These are phyloP conservation scores for Tylopilus vinaceipallidus DNA, from an alignment of 768 basidiomycete genomes.

Conservation along the genomic window DNA sequence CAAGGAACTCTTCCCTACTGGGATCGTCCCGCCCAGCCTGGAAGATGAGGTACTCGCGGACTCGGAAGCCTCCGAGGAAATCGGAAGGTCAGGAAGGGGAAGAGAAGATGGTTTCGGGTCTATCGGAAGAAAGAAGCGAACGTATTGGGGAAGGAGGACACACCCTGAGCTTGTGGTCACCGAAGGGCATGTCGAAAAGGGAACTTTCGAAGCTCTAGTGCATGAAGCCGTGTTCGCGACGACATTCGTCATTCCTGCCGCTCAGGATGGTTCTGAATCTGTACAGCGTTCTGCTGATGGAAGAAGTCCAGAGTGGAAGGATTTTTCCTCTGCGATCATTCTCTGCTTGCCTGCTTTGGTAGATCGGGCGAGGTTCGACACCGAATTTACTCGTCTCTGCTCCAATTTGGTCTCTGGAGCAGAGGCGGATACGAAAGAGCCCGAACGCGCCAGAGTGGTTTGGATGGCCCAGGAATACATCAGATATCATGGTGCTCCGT, in stretches of 20 bases:
- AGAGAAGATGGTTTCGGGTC: conserved; percentile 31
- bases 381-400: conserved; percentile 68
- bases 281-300: conserved; percentile 19
- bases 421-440: conserved; percentile 36
- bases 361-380: conserved; percentile 57
- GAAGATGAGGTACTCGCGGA: conserved; percentile 43
- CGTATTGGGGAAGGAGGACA: conserved; percentile 73
- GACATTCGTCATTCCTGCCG: conserved; percentile 42
- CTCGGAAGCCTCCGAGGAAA: conserved; percentile 28
- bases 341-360: conserved; percentile 59
- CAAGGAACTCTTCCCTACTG: conserved; percentile 73
- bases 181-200: conserved; percentile 50
- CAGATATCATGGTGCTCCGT: conserved; percentile 52
- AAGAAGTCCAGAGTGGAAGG: conserved; percentile 48
- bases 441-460: conserved; percentile 44
- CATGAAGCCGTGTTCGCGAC: conserved; percentile 84
- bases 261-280: conserved; percentile 16
- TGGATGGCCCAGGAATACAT: conserved; percentile 73
- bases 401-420: conserved; percentile 62
- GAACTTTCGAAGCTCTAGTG: conserved; percentile 73
- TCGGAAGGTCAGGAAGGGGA: conserved; percentile 30
- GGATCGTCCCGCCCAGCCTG: conserved; percentile 51
- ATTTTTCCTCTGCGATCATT: conserved; percentile 60
- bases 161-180: conserved; percentile 65
- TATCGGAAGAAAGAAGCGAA: conserved; percentile 53